Evolutionary conservation across 306 rosid genomes (phyloP), one percentile per base, ranked within the genome.

Genomic region (Chamaecrista fasciculata): DNA sequence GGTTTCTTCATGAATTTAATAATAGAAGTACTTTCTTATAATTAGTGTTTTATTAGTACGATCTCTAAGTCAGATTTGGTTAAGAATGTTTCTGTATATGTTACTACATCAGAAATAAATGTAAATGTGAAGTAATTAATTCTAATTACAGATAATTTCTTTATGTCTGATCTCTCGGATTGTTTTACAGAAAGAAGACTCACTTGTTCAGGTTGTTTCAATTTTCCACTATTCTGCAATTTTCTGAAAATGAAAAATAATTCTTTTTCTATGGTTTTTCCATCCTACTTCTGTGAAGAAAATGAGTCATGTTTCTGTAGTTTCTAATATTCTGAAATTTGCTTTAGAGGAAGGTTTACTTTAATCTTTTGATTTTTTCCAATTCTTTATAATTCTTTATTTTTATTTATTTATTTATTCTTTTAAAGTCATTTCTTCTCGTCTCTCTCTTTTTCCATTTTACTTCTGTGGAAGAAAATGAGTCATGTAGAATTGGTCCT

Each of bases 401-500:
- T n/a, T n/a, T n/a, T n/a, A n/a, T n/a, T n/a, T n/a, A n/a, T n/a
- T n/a, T n/a, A n/a, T n/a, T n/a, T n/a, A n/a, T n/a, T n/a, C n/a
- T n/a, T n/a, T n/a, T n/a, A n/a, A n/a, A n/a, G n/a, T n/a, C n/a
- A n/a, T n/a, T n/a, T n/a, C n/a, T n/a, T n/a, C n/a, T n/a, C n/a
- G n/a, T n/a, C n/a, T n/a, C n/a, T n/a, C n/a, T n/a, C n/a, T n/a
- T n/a, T n/a, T n/a, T n/a, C 24, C 3, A 4, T 57, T 34, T 67
- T 25, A 47, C n/a, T 60, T 50, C 34, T 56, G 69, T n/a, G 12
- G 37, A 48, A 56, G 58, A 72, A 72, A 73, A 72, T 39, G 37
- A 63, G 9, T 56, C 52, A 68, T 49, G 2, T 59, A 26, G 44
- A 78, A 65, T 62, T 62, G 51, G 67, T 78, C 72, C 14, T 50